These are phyloP conservation scores for Dipteronia sinensis DNA, from an alignment of 345 rosid species.

Conservation along the genomic window DNA sequence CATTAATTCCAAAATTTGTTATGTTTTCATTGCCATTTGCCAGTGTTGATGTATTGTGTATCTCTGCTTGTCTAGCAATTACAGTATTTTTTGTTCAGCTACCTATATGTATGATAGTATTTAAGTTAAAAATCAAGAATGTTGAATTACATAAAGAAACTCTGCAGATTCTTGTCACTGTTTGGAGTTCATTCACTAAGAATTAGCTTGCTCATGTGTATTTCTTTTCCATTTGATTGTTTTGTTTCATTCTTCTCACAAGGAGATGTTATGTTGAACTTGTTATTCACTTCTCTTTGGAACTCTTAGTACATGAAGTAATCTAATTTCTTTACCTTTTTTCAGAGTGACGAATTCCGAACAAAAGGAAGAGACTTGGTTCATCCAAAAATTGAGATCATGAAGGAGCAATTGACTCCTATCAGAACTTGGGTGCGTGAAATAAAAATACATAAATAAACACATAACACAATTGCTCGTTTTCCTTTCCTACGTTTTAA, in stretches of 20 bases:
- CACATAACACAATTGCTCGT: neutral
- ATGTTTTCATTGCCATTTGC: neutral
- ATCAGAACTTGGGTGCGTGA: conserved; percentile 68
- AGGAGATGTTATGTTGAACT: neutral
- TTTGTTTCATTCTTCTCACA: neutral
- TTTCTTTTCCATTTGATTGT: neutral
- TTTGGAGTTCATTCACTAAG: no score
- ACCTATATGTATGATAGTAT: neutral
- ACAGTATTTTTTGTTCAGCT: neutral
- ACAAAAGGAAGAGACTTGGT: conserved; percentile 59
- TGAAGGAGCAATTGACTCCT: conserved; percentile 65
- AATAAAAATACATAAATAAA: neutral
- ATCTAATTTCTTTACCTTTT: neutral
- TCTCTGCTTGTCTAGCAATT: neutral
- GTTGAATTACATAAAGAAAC: neutral
- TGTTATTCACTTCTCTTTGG: neutral
- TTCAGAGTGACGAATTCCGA: conserved; percentile 64
- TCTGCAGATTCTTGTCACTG: neutral
- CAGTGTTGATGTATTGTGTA: neutral
- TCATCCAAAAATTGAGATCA: conserved; percentile 57
- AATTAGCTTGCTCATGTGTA: no score
- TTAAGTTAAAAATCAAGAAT: neutral
- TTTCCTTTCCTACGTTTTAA: conserved; percentile 7
- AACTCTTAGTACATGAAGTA: neutral
- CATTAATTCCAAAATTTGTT: neutral